A percentile compares a stretch with the other conserved stretches of the same genome.
Conservation (phyloP, 2,329 filamentous ascomycete genomes). For the Pseudogymnoascus sp. region DNA sequence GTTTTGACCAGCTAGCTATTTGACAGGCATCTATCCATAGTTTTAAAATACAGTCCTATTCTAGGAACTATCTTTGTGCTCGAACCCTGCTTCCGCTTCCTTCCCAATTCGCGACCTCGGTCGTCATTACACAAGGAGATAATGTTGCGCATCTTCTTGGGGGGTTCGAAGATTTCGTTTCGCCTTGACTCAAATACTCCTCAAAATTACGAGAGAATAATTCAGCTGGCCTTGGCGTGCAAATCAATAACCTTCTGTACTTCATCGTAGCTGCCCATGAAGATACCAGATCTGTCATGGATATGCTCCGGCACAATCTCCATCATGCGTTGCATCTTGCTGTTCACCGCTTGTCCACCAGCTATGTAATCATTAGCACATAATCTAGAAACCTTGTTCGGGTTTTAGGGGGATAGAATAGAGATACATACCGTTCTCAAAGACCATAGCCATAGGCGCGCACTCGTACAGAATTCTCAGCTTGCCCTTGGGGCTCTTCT, state of each 20-base stretch:
- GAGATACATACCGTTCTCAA: constrained; percentile 76
- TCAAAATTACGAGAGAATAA: neutral
- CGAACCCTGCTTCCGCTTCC: neutral
- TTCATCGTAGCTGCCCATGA: constrained; percentile 90
- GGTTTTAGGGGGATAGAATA: neutral
- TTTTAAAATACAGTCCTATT: constrained; percentile 6
- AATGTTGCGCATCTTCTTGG: neutral
- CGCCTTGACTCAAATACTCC: neutral
- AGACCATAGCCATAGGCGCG: constrained; percentile 96
- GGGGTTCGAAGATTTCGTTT: neutral
- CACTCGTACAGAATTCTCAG: constrained; percentile 96
- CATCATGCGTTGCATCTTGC: constrained; percentile 84
- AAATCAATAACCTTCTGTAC: constrained; percentile 75
- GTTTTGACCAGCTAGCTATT: constrained; percentile 1
- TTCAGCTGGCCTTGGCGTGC: constrained; percentile 4
- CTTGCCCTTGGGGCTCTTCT: constrained; percentile 98
- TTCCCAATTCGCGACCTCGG: neutral
- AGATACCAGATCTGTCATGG: constrained; percentile 92
- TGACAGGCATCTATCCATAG: neutral
- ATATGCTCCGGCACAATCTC: constrained; percentile 84
- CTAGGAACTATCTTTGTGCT: neutral
- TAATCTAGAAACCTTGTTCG: neutral
- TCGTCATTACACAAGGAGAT: neutral
- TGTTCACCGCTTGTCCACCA: constrained; percentile 85
- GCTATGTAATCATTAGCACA: constrained; percentile 44